These are phyloP conservation scores for Pythium monospermum DNA, from an alignment of 352 stramenopile genomes.

Conservation along the genomic window DNA sequence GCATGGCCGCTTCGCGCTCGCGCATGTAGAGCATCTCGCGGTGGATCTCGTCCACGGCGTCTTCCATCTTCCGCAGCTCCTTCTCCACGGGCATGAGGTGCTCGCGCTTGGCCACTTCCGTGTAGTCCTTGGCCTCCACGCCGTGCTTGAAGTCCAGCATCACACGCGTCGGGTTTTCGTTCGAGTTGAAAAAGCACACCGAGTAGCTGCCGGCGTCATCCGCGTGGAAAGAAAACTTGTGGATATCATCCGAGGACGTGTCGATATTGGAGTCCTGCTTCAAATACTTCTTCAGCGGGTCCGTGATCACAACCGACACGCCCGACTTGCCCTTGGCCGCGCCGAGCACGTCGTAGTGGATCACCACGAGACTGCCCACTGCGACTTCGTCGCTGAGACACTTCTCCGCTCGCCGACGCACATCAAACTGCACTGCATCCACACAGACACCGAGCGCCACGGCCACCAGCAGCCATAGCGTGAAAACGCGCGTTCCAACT, in stretches of 20 bases:
- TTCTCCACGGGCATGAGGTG: slow-evolving; percentile 88
- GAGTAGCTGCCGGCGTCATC: slow-evolving; percentile 60
- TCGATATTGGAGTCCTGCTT: slow-evolving; percentile 85
- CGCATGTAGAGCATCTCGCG: slow-evolving; percentile 90
- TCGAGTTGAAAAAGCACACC: slow-evolving; percentile 82
- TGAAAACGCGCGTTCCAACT: slow-evolving; percentile 12
- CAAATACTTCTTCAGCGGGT: slow-evolving; percentile 70
- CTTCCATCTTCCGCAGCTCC: slow-evolving; percentile 87
- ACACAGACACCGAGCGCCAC: slow-evolving; percentile 18
- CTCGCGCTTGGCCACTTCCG: slow-evolving; percentile 84
- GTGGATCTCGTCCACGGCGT: slow-evolving; percentile 87
- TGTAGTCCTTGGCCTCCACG: slow-evolving; percentile 87
- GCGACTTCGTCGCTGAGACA: slow-evolving; percentile 83
- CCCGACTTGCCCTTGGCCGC: slow-evolving; percentile 57
- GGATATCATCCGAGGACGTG: slow-evolving; percentile 68
- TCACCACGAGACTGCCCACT: slow-evolving; percentile 68
- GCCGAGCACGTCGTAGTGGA: slow-evolving; percentile 80
- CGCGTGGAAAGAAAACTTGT: slow-evolving; percentile 83
- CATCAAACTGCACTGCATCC: slow-evolving; percentile 74
- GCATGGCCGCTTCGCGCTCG: slow-evolving; percentile 78
- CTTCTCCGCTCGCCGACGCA: slow-evolving; percentile 63
- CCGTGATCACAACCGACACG: slow-evolving; percentile 66
- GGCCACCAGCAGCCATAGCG: slow-evolving; percentile 26
- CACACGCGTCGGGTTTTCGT: slow-evolving; percentile 66
- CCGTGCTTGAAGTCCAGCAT: slow-evolving; percentile 87